Base-by-base conservation (phyloP, 2,329 filamentous ascomycete species). In the Botryosphaeria agaves region DNA sequence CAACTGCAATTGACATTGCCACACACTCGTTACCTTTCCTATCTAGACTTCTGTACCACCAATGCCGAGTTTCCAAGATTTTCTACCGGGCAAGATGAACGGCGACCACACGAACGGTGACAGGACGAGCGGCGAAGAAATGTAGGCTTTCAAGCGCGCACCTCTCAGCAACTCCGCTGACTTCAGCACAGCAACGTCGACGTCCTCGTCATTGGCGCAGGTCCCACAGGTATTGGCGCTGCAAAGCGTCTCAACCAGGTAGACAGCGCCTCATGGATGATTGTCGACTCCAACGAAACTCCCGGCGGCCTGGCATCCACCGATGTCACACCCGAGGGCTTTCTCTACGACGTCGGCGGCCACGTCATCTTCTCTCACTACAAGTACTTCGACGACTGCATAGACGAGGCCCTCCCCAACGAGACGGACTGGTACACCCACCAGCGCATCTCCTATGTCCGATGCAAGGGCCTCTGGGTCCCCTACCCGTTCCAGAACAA, bases 401-500 rank as follows among this genome's bases (percentile, higher is more conserved):
- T 98, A 53, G 72, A 95, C 56, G 89, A 98, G 69, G 89, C 89
- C 31, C 76, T 98, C 25, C 89, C 89, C 48, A 83, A 83, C 51
- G 73, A 84, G 35, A 77, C 82, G 36, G 89, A 98, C 64, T 98
- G 89, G 89, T 95, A 79, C 63, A 82, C 75, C 41, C 89, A 98
- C 66, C 79, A 98, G 69, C 85, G 89, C 54, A 89, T 98, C 61
- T 98, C 89, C 39, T 98, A 98, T 57, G 87, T 98, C 45, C 85
- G 89, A 53, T 94, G 84, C 77, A 87, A 92, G 74, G 69, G 70
- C 43, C 69, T 83, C 51, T 98, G 89, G 89, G 89, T 98, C 34
- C 87, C 89, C 32, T 98, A 98, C 63, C 89, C 89, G 40, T 94
- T 98, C 76, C 89, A 98, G 67, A 98, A 95, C 74, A 98, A 98